These are phyloP conservation scores for Bimuria novae-zelandiae DNA, from an alignment of 2,329 filamentous ascomycete genomes.

Conservation along the genomic window DNA sequence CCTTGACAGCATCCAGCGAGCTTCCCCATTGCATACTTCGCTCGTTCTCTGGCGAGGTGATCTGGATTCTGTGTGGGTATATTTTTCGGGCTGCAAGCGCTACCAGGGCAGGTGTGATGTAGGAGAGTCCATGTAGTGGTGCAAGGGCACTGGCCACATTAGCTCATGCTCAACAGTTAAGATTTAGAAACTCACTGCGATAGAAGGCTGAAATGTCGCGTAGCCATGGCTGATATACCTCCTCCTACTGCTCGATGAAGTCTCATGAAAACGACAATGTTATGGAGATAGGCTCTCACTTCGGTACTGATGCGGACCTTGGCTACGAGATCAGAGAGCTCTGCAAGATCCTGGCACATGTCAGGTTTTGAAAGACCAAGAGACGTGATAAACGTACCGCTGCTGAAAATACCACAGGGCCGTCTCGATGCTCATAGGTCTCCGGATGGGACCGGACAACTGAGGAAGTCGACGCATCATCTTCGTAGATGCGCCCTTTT, in stretches of 20 bases:
- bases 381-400: conserved; percentile 47
- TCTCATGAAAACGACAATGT: conserved; percentile 84
- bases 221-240: conserved; percentile 78
- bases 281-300: conserved; percentile 81
- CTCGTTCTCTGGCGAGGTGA: conserved; percentile 73
- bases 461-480: conserved; percentile 42
- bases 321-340: conserved; percentile 63
- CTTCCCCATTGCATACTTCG: conserved; percentile 95
- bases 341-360: conserved; percentile 55
- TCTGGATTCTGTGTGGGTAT: conserved; percentile 80
- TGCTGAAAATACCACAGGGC: conserved; percentile 48
- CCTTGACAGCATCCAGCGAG: conserved; percentile 68
- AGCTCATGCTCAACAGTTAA: conserved; percentile 26
- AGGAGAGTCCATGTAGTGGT: conserved; percentile 78
- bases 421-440: conserved; percentile 17
- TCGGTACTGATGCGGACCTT: conserved; percentile 72
- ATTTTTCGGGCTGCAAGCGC: conserved; percentile 82
- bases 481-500: conserved; percentile 26
- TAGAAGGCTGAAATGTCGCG: conserved; percentile 74
- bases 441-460: conserved; percentile 41
- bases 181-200: conserved; percentile 54
- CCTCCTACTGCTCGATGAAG: conserved; percentile 82
- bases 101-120: conserved; percentile 82
- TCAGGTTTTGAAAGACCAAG: not conserved
- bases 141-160: conserved; percentile 66